These are phyloP conservation scores for Scenedesmus sp. DNA, from an alignment of 163 green algal species.

Conservation along the genomic window DNA sequence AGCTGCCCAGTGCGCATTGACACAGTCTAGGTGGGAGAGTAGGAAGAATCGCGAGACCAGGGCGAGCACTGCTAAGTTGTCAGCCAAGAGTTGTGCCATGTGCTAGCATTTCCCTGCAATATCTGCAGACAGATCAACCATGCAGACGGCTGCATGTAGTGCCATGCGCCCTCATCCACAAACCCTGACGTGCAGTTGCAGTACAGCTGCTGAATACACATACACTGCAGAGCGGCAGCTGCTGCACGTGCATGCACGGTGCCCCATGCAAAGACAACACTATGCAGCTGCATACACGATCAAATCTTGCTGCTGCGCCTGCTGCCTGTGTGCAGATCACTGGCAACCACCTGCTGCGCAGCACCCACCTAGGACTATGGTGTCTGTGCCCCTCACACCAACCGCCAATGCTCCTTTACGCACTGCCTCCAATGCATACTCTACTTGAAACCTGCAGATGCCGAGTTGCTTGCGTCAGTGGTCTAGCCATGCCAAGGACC, in stretches of 20 bases:
- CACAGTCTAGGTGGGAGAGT: background rate
- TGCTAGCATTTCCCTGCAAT: background rate
- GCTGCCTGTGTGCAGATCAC: conserved; percentile 6
- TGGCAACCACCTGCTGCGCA: conserved; percentile 22
- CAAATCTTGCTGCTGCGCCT: background rate
- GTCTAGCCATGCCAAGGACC: background rate
- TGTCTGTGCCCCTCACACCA: conserved; percentile 92
- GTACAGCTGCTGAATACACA: background rate
- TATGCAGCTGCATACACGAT: background rate
- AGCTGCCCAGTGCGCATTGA: background rate
- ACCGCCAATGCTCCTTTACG: conserved; percentile 96
- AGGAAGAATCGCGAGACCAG: background rate
- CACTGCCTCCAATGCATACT: conserved; percentile 99
- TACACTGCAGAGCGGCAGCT: background rate
- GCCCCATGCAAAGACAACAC: background rate
- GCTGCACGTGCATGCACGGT: background rate
- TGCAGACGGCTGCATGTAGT: background rate
- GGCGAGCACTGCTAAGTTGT: background rate
- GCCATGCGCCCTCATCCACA: background rate
- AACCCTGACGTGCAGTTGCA: background rate
- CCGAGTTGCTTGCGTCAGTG: background rate
- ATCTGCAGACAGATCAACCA: background rate
- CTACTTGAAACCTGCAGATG: conserved; percentile 92
- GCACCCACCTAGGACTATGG: conserved; percentile 90
- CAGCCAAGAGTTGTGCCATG: background rate